Evolutionary conservation across 2,329 filamentous ascomycete species (phyloP), one percentile per base, ranked within the genome.

Genomic region (Paraphaeosphaeria sporulosa): DNA sequence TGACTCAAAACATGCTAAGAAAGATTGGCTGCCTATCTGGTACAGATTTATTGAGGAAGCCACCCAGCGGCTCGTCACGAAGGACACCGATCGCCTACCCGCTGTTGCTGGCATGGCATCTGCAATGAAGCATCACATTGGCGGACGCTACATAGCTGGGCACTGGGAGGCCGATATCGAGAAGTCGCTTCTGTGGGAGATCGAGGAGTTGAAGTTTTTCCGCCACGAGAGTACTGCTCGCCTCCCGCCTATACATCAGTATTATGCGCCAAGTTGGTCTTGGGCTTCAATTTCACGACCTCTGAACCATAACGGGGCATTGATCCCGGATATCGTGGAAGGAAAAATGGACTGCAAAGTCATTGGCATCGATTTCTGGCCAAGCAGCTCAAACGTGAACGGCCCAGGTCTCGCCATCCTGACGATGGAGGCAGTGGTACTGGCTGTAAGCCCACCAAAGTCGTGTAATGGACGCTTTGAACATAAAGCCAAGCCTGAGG

Each of bases 21-120:
- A 17, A 17, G 19, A 40, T 17, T 51, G 48, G 48, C n/a, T 51
- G 10, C 19, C 9, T 9, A 38, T 51, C 4, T 51, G 32, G 32
- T 38, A 15, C 12, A 9, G 9, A 5, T 38, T 23, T 13, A 21
- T 40, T 5, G 32, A 38, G 34, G 48, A 51, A 40, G 48, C 48
- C 19, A 38, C 48, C 3, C 30, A 25, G 32, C 48, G 48, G 15
- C 30, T 38, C 5, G 17, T 46, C 8, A 55, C 40, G 12, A 3
- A 34, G 2, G 9, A 34, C 3, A 55, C 21, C 6, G 52, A 46
- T n/a, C 38, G 52, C 9, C 25, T 55, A 12, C 52, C 52, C 17
- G 52, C 52, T 13, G 15, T 55, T 12, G 52, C 52, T 17, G 52
- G 40, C n/a, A 17, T 55, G 13, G 52, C 52, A 3, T 40, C 52